phyloP scores from a whole-genome alignment of 192 early-diverging fungal species.

The Coemansia sp. region DNA sequence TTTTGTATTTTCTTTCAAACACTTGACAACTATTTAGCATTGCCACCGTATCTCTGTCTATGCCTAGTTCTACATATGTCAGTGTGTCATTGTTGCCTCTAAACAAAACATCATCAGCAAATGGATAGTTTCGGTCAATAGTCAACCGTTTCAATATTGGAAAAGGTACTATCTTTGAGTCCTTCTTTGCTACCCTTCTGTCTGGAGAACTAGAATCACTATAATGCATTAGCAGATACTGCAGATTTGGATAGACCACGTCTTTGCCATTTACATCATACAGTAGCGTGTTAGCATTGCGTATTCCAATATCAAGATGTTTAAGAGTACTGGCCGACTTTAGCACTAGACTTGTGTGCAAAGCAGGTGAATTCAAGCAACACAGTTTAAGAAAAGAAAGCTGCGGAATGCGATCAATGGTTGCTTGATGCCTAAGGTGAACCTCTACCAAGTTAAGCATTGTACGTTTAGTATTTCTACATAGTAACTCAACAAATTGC shows the following conservation, averaged over 20 bases:
- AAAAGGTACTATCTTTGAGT: neutral
- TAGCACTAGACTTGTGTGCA: neutral
- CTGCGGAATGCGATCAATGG: neutral
- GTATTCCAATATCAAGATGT: neutral
- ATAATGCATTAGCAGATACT: neutral
- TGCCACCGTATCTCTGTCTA: neutral
- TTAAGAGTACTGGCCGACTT: neutral
- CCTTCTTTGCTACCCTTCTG: neutral
- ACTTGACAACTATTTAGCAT: neutral
- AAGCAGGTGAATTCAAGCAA: neutral
- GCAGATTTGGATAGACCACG: conserved; percentile 10
- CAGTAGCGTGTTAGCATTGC: neutral
- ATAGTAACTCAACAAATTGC: neutral
- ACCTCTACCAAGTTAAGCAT: neutral
- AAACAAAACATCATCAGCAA: conserved; percentile 10
- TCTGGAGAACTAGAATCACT: neutral
- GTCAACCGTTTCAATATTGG: neutral
- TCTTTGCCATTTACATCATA: neutral
- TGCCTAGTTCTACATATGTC: neutral
- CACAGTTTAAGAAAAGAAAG: neutral
- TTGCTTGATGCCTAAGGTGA: neutral
- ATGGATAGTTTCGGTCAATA: conserved; percentile 6
- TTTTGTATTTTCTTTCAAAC: neutral
- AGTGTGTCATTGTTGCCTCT: conserved; percentile 7
- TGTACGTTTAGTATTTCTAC: neutral